Conservation (phyloP, 2,329 filamentous ascomycete genomes). For the Claviceps sp. region DNA sequence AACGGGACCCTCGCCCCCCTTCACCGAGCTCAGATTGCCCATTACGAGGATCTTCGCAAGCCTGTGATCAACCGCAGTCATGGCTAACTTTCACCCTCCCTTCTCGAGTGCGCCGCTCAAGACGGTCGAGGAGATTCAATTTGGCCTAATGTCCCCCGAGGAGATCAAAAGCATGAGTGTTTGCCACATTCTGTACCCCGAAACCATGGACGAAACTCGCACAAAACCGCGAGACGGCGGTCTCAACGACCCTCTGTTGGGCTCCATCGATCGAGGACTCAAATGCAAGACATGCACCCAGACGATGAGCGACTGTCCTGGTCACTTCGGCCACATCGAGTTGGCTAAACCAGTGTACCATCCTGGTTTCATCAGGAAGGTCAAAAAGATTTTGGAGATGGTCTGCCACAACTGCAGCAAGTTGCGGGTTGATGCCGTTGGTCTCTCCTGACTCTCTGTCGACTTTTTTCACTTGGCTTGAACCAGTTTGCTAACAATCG, state of each 20-base stretch:
- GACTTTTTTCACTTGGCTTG: slow-evolving; percentile 31
- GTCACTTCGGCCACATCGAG: slow-evolving; percentile 98
- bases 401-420: slow-evolving; percentile 99
- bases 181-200: slow-evolving; percentile 89
- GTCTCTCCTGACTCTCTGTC: slow-evolving; percentile 46
- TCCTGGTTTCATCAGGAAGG: slow-evolving; percentile 90
- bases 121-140: slow-evolving; percentile 98
- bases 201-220: slow-evolving; percentile 96
- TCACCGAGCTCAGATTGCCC: slow-evolving; percentile 8
- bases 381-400: slow-evolving; percentile 97
- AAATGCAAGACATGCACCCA: slow-evolving; percentile 95
- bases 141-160: slow-evolving; percentile 91
- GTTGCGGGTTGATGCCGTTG: slow-evolving; percentile 94
- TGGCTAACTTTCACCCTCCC: slow-evolving; percentile 86
- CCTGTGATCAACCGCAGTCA: slow-evolving; percentile 33
- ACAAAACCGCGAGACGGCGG: slow-evolving; percentile 82
- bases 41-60: neutral
- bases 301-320: slow-evolving; percentile 88
- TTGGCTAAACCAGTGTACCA: slow-evolving; percentile 94
- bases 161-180: slow-evolving; percentile 99
- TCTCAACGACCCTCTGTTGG: slow-evolving; percentile 88
- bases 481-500: slow-evolving; percentile 43
- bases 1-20: neutral
- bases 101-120: slow-evolving; percentile 92
- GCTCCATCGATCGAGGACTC: slow-evolving; percentile 90